Conservation (phyloP, 2,329 filamentous ascomycete species). For the Endoconidiophora polonica region DNA sequence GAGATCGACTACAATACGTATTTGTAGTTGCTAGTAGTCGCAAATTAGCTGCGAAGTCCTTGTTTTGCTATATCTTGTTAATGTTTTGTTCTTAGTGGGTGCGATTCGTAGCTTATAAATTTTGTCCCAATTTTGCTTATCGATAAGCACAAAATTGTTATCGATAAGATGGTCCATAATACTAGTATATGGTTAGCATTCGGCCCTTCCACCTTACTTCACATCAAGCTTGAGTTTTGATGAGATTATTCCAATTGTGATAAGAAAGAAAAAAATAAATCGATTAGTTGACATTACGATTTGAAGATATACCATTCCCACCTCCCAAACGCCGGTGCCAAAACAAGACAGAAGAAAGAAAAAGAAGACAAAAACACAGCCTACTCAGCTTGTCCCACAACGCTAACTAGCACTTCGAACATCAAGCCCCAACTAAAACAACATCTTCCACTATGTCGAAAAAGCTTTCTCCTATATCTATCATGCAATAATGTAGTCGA, state of each 20-base stretch:
- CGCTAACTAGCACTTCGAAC: neutral
- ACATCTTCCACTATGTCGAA: neutral
- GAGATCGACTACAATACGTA: neutral
- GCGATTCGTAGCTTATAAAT: constrained; percentile 1
- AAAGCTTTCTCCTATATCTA: neutral
- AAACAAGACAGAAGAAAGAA: constrained; percentile 5
- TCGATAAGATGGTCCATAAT: neutral
- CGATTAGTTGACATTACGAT: constrained; percentile 8
- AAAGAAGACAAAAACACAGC: neutral
- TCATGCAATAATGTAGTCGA: neutral
- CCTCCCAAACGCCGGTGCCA: constrained; percentile 12
- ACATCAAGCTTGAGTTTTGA: neutral
- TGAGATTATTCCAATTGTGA: neutral
- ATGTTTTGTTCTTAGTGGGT: no score
- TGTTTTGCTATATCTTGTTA: no score
- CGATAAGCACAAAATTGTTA: constrained; percentile 3
- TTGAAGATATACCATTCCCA: constrained; percentile 11
- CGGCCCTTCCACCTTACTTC: neutral
- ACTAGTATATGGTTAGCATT: neutral
- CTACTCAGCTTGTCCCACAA: neutral
- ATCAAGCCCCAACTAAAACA: neutral
- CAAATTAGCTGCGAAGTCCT: no score
- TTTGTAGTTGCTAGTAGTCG: neutral
- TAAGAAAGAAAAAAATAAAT: neutral
- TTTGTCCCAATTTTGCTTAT: constrained; percentile 11